Evolutionary conservation across 441 rosid species (phyloP).

Genomic region (Erodium chrysanthum): DNA sequence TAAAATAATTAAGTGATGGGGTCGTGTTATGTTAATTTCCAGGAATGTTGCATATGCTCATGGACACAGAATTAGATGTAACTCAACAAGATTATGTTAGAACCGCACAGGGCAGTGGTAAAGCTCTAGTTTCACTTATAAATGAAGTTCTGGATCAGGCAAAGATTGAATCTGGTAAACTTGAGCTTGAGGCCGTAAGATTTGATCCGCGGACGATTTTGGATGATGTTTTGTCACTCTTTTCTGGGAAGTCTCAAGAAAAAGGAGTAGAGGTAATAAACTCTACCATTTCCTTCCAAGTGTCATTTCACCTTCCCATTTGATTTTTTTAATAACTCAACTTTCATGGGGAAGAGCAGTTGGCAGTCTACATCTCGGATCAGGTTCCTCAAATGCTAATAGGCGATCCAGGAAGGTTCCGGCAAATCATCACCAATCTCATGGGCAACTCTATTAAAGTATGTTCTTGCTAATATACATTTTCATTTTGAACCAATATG

Average conservation of each 20-base stretch:
- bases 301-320: constrained; percentile 12
- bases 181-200: constrained; percentile 74
- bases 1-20: neutral
- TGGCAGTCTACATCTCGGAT: constrained; percentile 71
- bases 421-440: constrained; percentile 82
- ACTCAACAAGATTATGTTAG: constrained; percentile 66
- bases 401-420: constrained; percentile 78
- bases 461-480: neutral
- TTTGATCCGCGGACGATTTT: constrained; percentile 62
- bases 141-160: constrained; percentile 93
- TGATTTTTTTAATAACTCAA: constrained; percentile 11
- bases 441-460: constrained; percentile 92
- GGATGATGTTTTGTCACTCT: constrained; percentile 68
- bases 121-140: constrained; percentile 67
- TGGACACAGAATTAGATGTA: constrained; percentile 72
- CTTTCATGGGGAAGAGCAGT: constrained; percentile 37
- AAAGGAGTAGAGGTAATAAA: constrained; percentile 67
- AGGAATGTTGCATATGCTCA: constrained; percentile 93
- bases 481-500: neutral
- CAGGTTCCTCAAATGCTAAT: constrained; percentile 67
- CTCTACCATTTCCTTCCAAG: constrained; percentile 7
- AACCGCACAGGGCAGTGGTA: constrained; percentile 84
- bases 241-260: constrained; percentile 56
- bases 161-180: constrained; percentile 92
- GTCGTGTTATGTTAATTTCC: constrained; percentile 5